Conservation (phyloP, 2,329 filamentous ascomycete genomes). For the Xylariaceae sp. region DNA sequence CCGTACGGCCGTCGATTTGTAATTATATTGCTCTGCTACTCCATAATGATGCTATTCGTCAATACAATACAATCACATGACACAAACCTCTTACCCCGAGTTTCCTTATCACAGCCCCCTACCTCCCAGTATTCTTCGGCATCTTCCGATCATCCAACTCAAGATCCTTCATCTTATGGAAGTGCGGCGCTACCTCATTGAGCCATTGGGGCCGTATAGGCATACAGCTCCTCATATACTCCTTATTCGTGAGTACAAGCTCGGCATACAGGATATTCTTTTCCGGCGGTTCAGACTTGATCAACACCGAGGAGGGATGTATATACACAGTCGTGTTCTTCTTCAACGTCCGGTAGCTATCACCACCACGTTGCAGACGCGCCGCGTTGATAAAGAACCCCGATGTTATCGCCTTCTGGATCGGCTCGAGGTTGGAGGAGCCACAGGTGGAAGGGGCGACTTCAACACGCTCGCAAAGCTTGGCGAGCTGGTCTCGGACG, state of each 20-base stretch:
- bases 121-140: slow-evolving; percentile 45
- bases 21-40: too few relatives aligned
- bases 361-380: slow-evolving; percentile 74
- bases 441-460: slow-evolving; percentile 69
- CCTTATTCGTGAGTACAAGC: slow-evolving; percentile 76
- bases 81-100: too few relatives aligned
- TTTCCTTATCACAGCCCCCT: too few relatives aligned
- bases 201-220: slow-evolving; percentile 83
- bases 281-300: slow-evolving; percentile 68
- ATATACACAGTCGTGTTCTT: slow-evolving; percentile 83
- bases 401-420: slow-evolving; percentile 82
- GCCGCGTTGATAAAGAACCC: slow-evolving; percentile 96
- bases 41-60: too few relatives aligned
- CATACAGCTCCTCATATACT: slow-evolving; percentile 88
- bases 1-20: too few relatives aligned
- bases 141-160: slow-evolving; percentile 81
- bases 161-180: slow-evolving; percentile 86
- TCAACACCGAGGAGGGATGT: slow-evolving; percentile 82
- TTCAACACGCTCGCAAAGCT: slow-evolving; percentile 91
- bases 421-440: slow-evolving; percentile 66
- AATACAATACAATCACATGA: too few relatives aligned
- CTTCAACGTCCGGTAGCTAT: slow-evolving; percentile 88
- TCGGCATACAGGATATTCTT: slow-evolving; percentile 88
- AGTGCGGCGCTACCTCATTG: slow-evolving; percentile 86
- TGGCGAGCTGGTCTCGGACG: slow-evolving; percentile 85